Percentiles rank a stretch among this genome's conserved stretches.
These are phyloP conservation scores for Ophiostoma himal-ulmi DNA, from an alignment of 2,329 filamentous ascomycete genomes.

Conservation along the genomic window DNA sequence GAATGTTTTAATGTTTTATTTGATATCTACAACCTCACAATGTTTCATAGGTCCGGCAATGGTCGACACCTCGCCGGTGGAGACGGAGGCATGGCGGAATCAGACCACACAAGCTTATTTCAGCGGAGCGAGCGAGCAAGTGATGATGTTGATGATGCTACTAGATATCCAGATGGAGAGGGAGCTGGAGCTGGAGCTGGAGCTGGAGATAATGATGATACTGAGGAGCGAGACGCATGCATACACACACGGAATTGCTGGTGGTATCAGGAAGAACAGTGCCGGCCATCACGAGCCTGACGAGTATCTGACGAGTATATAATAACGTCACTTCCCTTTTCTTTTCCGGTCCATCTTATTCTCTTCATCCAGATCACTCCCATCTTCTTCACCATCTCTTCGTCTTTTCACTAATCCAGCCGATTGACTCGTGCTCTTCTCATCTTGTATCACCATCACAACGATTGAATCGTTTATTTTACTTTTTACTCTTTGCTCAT, in stretches of 20 bases:
- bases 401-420: not conserved
- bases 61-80: not conserved
- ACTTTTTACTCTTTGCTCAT: not conserved
- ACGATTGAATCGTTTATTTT: constrained; percentile 6
- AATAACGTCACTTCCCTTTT: not conserved
- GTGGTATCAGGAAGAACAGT: not conserved
- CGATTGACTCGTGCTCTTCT: constrained; percentile 6
- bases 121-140: not conserved
- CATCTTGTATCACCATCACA: not conserved
- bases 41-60: not conserved
- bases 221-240: not conserved
- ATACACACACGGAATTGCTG: not conserved
- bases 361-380: not conserved
- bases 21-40: not conserved
- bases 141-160: not conserved
- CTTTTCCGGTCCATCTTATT: not conserved
- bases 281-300: not conserved
- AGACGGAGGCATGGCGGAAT: not conserved
- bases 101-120: not conserved
- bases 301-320: not conserved
- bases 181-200: not conserved
- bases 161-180: not conserved
- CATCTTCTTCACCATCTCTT: not conserved
- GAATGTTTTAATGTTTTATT: not conserved
- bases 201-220: not conserved